Conservation (phyloP, 257 asterid genomes). For the Euphrasia confusa region DNA sequence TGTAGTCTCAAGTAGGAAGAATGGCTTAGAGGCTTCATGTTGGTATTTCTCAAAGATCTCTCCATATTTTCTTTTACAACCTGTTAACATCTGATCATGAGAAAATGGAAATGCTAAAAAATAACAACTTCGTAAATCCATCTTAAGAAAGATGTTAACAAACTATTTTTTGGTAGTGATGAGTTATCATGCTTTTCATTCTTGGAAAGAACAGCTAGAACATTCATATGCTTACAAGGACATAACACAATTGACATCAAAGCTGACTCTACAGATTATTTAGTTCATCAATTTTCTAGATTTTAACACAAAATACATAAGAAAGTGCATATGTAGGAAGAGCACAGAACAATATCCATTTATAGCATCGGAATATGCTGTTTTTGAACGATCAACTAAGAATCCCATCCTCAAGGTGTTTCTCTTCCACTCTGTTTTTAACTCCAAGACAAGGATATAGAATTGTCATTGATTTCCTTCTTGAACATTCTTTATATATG, state of each 20-base stretch:
- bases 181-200: conserved; percentile 1
- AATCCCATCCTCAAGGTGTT: conserved; percentile 5
- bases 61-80: conserved; percentile 88
- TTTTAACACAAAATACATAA: conserved; percentile 11
- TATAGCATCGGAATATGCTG: conserved; percentile 10
- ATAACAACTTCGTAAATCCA: conserved; percentile 7
- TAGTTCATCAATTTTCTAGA: conserved; percentile 2
- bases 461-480: conserved; percentile 2
- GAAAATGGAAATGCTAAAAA: conserved; percentile 21
- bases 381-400: conserved; percentile 12
- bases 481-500: conserved; percentile 9
- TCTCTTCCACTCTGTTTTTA: conserved; percentile 6
- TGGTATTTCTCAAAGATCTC: conserved; percentile 84
- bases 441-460: conserved; percentile 14
- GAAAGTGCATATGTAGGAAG: conserved; percentile 12
- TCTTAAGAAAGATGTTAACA: conserved; percentile 16
- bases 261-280: conserved; percentile 7
- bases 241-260: conserved; percentile 16
- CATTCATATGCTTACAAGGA: conserved; percentile 1
- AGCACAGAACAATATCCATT: conserved; percentile 14
- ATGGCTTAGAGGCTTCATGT: conserved; percentile 92
- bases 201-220: background rate
- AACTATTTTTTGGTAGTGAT: conserved; percentile 14
- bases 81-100: conserved; percentile 44
- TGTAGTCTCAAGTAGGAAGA: conserved; percentile 86